Conservation (phyloP, 2,329 filamentous ascomycete species). For the Fusarium newnesense region DNA sequence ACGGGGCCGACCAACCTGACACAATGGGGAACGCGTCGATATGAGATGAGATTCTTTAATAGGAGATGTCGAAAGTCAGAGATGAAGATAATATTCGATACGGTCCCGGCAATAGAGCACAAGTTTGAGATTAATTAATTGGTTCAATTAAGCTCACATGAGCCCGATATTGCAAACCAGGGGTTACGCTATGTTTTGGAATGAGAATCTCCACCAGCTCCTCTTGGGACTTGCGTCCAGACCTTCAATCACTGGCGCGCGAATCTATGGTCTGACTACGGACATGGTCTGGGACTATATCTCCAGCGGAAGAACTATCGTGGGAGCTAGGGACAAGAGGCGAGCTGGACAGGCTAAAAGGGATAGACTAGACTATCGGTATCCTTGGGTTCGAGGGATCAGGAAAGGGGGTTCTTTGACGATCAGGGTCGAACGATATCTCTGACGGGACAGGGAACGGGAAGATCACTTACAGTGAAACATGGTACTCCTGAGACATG, state of each 20-base stretch:
- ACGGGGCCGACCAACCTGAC: constrained; percentile 6
- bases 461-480: constrained; percentile 24
- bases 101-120: neutral
- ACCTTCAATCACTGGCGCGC: constrained; percentile 1
- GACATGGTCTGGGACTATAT: constrained; percentile 1
- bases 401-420: constrained; percentile 15
- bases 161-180: constrained; percentile 22
- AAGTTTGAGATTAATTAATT: constrained; percentile 33
- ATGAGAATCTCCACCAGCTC: constrained; percentile 10
- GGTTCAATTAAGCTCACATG: constrained; percentile 33
- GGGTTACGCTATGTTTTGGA: constrained; percentile 23
- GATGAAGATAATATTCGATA: constrained; percentile 3
- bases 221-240: neutral
- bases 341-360: constrained; percentile 12
- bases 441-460: constrained; percentile 9
- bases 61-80: neutral
- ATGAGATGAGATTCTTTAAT: constrained; percentile 22
- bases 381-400: constrained; percentile 12
- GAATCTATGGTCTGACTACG: constrained; percentile 18
- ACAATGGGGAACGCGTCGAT: constrained; percentile 5
- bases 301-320: constrained; percentile 19
- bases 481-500: constrained; percentile 27
- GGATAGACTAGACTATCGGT: neutral
- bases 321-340: constrained; percentile 5
- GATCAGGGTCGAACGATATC: constrained; percentile 19